Evolutionary conservation across 148 eudicot species (phyloP), one percentile per base, ranked within the genome.

Genomic region (Nyssa sinensis): DNA sequence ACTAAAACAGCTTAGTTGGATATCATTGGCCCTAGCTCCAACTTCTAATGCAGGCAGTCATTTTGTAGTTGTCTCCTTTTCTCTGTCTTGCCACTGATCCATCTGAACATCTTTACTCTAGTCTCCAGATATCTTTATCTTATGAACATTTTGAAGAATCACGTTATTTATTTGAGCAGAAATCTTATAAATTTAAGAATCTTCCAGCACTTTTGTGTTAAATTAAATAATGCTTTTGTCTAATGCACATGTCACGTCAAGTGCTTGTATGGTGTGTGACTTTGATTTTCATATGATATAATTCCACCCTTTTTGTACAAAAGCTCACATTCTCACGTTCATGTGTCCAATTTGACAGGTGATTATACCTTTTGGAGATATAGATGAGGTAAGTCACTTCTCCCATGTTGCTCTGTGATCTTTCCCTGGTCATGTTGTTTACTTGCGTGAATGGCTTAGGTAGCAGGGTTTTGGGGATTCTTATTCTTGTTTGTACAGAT

Each of bases 331-430:
- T 44, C 2, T 19, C 59, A 55, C 21, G 59, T 13, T 55, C 44
- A 28, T 72, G 55, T 79, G 59, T 78, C 62, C 75, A 51, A n/a
- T 77, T 69, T 81, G 59, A 66, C 86, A 94, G 97, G 98, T 94
- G 49, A 74, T 94, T 31, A 87, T 94, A 69, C 98, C 98, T 32
- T 77, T 90, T 44, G 94, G 87, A 83, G 97, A 92, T 77, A 87
- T 94, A 69, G 97, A 94, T 79, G 96, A 94, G 96, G 98, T 92
- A 74, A 72, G 79, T 25, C 49, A 33, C 55, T 72, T 41, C 27
- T 74, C 64, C 69, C 4, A 37, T 51, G 55, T 73, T 73, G 73
- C 25, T 66, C 70, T 39, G 41, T 73, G 21, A 16, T 13, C 7
- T 58, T 27, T 60, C 23, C 32, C 44, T 74, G 27, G 37, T 58